Evolutionary conservation across 2,329 filamentous ascomycete genomes (phyloP), one percentile per base, ranked within the genome.

Genomic region (Pestalotiopsis fici): DNA sequence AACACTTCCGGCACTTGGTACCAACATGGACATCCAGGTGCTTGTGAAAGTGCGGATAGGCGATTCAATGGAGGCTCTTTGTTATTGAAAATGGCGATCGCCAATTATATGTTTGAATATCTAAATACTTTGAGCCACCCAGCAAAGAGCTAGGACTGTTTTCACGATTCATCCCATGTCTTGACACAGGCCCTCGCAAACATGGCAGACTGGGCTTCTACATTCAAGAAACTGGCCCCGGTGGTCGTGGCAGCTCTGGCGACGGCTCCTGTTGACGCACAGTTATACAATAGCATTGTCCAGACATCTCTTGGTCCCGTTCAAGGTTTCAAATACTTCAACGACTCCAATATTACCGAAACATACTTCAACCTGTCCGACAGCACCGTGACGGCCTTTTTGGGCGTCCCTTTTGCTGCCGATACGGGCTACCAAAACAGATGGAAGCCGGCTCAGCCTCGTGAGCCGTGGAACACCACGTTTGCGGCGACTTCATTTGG

Each of bases 371-470:
- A 61, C n/a, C n/a, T 39, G 21, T 61, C 59, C 27, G n/a, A 61
- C 9, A 39, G 31, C 59, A 61, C 25, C 6, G 59, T 61, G 18
- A 31, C 59, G 4, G 28, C 59, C 12, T 61, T 39, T 3, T 23
- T 61, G 6, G 74, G 74, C n/a, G 74, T 77, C n/a, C 75, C 71
- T 23, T 77, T 70, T 63, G 70, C 68, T 63, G 69, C 64, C 39
- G 65, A 68, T 27, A 64, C 69, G 55, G 67, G 69, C 23, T 72
- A 65, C 59, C 55, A 67, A 43, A 61, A 67, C 7, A 62, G 72
- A 35, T 73, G 70, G 69, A 69, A 61, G n/a, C 59, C 68, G 21
- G 68, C 72, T 21, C 65, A 64, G 2, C n/a, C 65, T n/a, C 66
- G 66, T 3, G 18, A 59, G 13, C 6, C 65, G 1, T 73, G 70